Evolutionary conservation across 176 grass and related monocot species (phyloP).

Genomic region (Aegilops sharonensis): DNA sequence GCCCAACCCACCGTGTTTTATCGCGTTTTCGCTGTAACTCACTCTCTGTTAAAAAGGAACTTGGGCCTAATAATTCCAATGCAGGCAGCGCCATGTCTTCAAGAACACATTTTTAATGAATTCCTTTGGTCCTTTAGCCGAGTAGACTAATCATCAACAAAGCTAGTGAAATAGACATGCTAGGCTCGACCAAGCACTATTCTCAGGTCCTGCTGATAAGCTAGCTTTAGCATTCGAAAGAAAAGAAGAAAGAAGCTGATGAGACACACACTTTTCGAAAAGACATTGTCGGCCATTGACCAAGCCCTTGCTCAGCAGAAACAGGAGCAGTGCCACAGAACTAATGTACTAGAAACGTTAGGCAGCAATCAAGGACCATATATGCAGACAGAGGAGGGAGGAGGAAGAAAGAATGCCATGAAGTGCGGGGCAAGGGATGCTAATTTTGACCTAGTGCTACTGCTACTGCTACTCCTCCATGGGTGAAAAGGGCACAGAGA

Average conservation of each 20-base stretch:
- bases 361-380: conserved; percentile 1
- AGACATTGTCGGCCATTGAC: conserved; percentile 38
- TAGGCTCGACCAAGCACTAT: conserved; percentile 27
- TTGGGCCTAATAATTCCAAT: conserved; percentile 25
- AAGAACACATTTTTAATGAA: conserved; percentile 8
- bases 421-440: conserved; percentile 7
- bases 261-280: neutral
- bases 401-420: neutral
- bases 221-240: neutral
- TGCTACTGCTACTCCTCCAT: neutral
- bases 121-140: neutral
- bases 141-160: conserved; percentile 18
- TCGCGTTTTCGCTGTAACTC: conserved; percentile 13
- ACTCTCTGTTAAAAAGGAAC: neutral
- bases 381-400: neutral
- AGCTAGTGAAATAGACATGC: conserved; percentile 1
- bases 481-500: neutral
- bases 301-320: neutral
- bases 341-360: neutral
- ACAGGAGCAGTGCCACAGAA: neutral
- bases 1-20: conserved; percentile 28
- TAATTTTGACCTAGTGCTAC: neutral
- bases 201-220: neutral
- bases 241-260: neutral
- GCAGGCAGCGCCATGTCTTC: neutral